Evolutionary conservation across 441 rosid genomes (phyloP), one percentile per base, ranked within the genome.

Genomic region (Corymbia citriodora): DNA sequence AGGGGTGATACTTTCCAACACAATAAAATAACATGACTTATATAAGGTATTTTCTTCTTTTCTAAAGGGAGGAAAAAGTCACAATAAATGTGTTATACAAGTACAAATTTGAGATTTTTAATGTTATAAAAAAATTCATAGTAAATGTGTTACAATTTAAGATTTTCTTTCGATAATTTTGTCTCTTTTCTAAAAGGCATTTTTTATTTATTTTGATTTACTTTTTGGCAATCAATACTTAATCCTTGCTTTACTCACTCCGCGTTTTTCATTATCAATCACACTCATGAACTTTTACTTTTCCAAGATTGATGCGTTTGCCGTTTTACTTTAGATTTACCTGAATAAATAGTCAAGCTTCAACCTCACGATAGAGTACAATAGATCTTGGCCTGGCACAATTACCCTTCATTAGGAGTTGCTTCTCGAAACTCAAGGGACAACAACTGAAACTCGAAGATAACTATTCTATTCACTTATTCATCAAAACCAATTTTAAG

Each of bases 371-470:
- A 13, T 9, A 23, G 10, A 23, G 53, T 7, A 79, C 10, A 29
- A 23, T 3, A 4, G 3, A 45, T 45, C 10, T 7, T 3, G 2
- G 10, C n/a, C 16, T 1, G 29, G 27, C n/a, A 40, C 6, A 3
- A 14, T 45, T 12, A 21, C n/a, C 70, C 40, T 21, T 21, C 10
- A 23, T 21, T 9, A 2, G 27, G 3, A 74, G 5, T 40, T 1
- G 33, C 33, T 63, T 63, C 29, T 1, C 33, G 0, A 7, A 79
- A 7, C 52, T 79, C n/a, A 23, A 45, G 6, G 14, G 85, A 79
- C 9, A 29, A 0, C 10, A 3, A 45, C 0, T 6, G 18, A 8
- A 45, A 45, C 13, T 5, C 1, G 2, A 79, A 79, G 2, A 45
- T 40, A 7, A 7, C 10, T 16, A 33, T 31, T 68, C 2, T 5